Base-by-base conservation (phyloP, 441 rosid genomes). In the Adansonia rubrostipa region DNA sequence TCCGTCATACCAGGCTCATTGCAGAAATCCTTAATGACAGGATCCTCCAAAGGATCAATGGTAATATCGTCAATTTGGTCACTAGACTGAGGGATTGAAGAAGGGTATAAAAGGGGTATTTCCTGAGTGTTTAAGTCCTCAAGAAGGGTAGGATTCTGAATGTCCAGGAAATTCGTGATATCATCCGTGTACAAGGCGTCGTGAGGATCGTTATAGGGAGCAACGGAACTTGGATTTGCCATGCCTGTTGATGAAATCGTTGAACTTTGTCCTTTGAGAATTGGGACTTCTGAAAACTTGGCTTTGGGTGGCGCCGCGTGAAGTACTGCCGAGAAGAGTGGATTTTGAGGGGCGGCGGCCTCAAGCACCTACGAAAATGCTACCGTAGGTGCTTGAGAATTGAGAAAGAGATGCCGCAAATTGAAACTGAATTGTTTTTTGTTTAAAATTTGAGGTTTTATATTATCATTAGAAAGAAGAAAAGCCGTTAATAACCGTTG, bases 161-260 rank as follows among this genome's bases (percentile, higher is more conserved):
- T 36, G 0, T 36, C 6, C 62, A 87, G 58, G 3, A 82, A n/a
- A 40, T 72, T 68, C 17, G 69, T 62, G 14, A 83, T 57, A 0
- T 88, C 86, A 3, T 85, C 64, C n/a, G 22, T 9, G n/a, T 0
- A 36, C 33, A 36, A 9, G 28, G 47, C 10, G n/a, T 72, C 64
- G 10, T 22, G 3, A 14, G 73, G 57, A 24, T 69, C 89, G 47
- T 79, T 58, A 75, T 81, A 85, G 4, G 85, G 86, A 28, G 75
- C 85, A 47, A 33, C 7, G 75, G 64, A 36, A 72, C 17, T 40
- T 1, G 82, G 87, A 81, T 87, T 85, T 42, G 82, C 87, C 92
- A 90, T 89, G 80, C 28, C 33, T 24, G 28, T 24, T 24, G 28
- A 24, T 24, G 28, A 24, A 24, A 24, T 24, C 28, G 28, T 24